phyloP scores from a whole-genome alignment of 495 filamentous ascomycete species.

The Sphaerosporella brunnea region DNA sequence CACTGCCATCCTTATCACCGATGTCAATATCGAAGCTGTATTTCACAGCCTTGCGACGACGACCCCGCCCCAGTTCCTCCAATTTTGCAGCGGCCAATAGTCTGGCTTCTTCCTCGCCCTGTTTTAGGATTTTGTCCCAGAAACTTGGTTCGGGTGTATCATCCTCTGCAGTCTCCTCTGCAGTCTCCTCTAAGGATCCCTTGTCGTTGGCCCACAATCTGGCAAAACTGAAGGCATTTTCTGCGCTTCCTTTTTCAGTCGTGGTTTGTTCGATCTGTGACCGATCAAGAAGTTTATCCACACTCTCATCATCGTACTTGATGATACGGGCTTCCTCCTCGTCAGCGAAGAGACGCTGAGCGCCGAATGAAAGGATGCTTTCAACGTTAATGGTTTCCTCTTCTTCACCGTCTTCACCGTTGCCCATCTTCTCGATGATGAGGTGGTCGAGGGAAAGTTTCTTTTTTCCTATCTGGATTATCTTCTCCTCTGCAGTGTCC shows the following conservation, averaged over 20 bases:
- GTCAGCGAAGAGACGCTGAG: conserved; percentile 67
- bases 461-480: conserved; percentile 85
- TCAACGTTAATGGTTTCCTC: conserved; percentile 60
- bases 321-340: conserved; percentile 41
- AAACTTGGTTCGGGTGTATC: conserved; percentile 36
- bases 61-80: conserved; percentile 67
- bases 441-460: conserved; percentile 90
- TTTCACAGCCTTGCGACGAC: conserved; percentile 35
- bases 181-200: conserved; percentile 27
- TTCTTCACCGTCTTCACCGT: conserved; percentile 53
- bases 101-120: conserved; percentile 59
- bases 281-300: conserved; percentile 78
- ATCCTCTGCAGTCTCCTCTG: conserved; percentile 41
- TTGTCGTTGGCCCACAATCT: conserved; percentile 82
- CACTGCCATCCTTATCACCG: conserved; percentile 18
- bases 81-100: conserved; percentile 44
- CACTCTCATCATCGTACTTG: conserved; percentile 56
- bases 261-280: conserved; percentile 57
- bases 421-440: conserved; percentile 76
- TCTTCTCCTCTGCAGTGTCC: conserved; percentile 79
- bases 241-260: conserved; percentile 36
- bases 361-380: conserved; percentile 75
- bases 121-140: conserved; percentile 74
- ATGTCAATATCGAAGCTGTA: conserved; percentile 28
- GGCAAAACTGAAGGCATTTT: conserved; percentile 75